These are phyloP conservation scores for Aristolochia californica DNA, from an alignment of 164 flowering plant genomes.

Conservation along the genomic window DNA sequence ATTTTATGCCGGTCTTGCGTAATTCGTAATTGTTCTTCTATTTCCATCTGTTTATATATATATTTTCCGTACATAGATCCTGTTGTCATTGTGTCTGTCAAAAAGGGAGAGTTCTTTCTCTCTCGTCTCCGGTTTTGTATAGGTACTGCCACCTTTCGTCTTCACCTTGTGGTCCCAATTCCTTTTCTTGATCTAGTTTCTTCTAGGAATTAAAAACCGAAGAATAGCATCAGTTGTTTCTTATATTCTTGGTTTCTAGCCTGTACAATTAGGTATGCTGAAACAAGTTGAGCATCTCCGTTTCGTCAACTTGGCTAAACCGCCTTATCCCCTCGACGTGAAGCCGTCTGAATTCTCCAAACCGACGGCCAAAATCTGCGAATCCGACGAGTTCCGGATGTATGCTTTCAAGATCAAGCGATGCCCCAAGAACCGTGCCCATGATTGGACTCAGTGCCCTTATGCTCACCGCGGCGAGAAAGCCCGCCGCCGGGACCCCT, in stretches of 20 bases:
- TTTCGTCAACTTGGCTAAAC: neutral
- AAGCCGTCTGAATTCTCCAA: neutral
- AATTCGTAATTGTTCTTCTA: neutral
- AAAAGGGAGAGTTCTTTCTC: neutral
- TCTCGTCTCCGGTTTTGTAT: neutral
- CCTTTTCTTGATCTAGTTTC: neutral
- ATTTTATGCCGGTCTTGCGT: neutral
- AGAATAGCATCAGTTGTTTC: no score
- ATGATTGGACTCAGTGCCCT: conserved; percentile 53
- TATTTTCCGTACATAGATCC: neutral
- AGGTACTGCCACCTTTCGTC: neutral
- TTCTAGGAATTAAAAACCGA: neutral
- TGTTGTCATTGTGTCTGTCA: neutral
- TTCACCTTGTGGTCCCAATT: neutral
- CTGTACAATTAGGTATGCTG: conserved; percentile 6
- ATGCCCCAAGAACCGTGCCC: conserved; percentile 27
- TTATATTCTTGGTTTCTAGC: no score
- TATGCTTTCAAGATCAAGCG: conserved; percentile 34
- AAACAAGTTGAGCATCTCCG: neutral
- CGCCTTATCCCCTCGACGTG: neutral
- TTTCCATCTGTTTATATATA: neutral
- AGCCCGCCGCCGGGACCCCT: conserved; percentile 43
- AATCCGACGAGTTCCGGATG: conserved; percentile 43
- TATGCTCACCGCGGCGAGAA: conserved; percentile 47
- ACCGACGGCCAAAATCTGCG: conserved; percentile 3